A percentile compares a stretch with the other conserved stretches of the same genome.
phyloP scores from a whole-genome alignment of 768 basidiomycete species.

The Boletales sp. region DNA sequence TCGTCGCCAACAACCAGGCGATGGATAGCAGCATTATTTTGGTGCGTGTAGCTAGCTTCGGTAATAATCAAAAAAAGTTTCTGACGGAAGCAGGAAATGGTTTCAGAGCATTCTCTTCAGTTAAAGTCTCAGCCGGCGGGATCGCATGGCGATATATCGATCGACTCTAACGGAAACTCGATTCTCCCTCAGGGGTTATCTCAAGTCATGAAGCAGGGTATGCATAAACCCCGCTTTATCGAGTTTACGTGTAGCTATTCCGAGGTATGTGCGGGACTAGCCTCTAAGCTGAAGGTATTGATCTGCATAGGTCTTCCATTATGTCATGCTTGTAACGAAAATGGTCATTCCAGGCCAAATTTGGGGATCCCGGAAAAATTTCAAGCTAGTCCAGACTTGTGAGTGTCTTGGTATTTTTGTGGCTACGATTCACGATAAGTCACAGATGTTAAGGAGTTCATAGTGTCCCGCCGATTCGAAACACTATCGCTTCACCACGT shows the following conservation, averaged over 20 bases:
- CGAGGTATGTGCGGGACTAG: conserved; percentile 46
- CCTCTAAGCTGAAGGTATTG: not conserved
- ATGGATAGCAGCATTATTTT: conserved; percentile 65
- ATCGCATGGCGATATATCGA: conserved; percentile 38
- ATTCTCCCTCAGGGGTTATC: conserved; percentile 44
- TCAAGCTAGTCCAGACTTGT: conserved; percentile 57
- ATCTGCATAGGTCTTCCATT: conserved; percentile 60
- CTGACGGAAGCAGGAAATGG: conserved; percentile 53
- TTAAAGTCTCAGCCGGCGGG: conserved; percentile 50
- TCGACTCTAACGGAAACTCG: conserved; percentile 50
- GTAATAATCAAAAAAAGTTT: not conserved
- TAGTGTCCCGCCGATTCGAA: conserved; percentile 78
- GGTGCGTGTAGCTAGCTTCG: conserved; percentile 32
- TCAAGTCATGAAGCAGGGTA: conserved; percentile 43
- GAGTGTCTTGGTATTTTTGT: conserved; percentile 17
- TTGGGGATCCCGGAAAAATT: conserved; percentile 76
- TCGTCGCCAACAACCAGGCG: conserved; percentile 36
- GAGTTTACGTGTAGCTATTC: conserved; percentile 67
- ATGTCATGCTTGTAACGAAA: conserved; percentile 58
- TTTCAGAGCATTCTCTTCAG: conserved; percentile 64
- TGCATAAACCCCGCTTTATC: conserved; percentile 68
- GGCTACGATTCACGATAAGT: not conserved
- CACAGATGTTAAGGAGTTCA: conserved; percentile 70
- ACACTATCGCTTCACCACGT: conserved; percentile 70
- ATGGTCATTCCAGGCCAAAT: conserved; percentile 68